Conservation (phyloP, 2,329 filamentous ascomycete species). For the Lecanicillium sp. region DNA sequence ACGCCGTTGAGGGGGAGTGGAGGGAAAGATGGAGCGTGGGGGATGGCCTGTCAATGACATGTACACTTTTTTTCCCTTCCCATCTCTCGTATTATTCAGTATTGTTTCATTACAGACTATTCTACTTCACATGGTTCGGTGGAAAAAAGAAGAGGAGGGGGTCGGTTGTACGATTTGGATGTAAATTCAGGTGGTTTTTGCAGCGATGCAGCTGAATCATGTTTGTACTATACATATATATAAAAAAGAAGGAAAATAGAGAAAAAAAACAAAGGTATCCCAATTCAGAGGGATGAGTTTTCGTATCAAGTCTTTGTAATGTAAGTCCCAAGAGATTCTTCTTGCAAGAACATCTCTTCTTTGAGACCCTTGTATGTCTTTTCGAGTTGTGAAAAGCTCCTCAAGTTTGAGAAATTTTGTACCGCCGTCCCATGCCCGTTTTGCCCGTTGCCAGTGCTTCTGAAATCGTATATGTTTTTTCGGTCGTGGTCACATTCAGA, state of each 20-base stretch:
- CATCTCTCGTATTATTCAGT: neutral
- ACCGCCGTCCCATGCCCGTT: too few relatives aligned
- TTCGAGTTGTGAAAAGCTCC: too few relatives aligned
- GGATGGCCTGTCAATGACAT: neutral
- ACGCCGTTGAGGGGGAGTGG: constrained; percentile 27
- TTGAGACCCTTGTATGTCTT: too few relatives aligned
- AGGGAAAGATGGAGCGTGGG: neutral
- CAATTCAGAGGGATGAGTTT: neutral
- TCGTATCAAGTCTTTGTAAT: neutral
- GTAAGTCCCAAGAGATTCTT: neutral
- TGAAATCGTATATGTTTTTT: neutral
- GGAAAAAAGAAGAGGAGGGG: too few relatives aligned
- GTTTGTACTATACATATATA: constrained; percentile 9
- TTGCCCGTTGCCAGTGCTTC: constrained; percentile 8
- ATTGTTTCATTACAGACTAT: too few relatives aligned
- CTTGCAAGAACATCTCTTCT: neutral
- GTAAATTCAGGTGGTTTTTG: neutral
- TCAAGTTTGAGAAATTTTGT: too few relatives aligned
- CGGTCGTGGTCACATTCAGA: constrained; percentile 10
- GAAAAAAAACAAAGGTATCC: neutral
- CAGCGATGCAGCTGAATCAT: neutral
- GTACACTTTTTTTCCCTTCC: neutral
- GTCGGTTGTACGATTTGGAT: neutral
- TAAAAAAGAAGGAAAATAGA: neutral
- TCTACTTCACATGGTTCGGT: too few relatives aligned